Percentiles rank a stretch among this genome's conserved stretches.
Conservation (phyloP, 2,329 filamentous ascomycete species). For the Colletotrichum neosansevieriae region DNA sequence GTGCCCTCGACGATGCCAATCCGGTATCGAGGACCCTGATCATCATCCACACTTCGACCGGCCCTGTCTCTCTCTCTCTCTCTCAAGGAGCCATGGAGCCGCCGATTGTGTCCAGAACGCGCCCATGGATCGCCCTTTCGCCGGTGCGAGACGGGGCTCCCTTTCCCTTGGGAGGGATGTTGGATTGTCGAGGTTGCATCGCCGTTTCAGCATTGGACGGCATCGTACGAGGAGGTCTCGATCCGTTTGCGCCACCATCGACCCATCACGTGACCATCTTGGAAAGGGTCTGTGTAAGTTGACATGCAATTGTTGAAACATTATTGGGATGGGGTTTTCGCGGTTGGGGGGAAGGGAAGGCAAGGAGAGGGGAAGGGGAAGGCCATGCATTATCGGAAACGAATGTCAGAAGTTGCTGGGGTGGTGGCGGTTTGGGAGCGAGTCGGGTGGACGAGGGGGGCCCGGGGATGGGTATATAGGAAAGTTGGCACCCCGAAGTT, state of each 20-base stretch:
- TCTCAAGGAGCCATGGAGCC: neutral
- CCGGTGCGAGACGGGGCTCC: neutral
- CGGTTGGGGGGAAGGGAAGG: no score
- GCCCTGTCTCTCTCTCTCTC: no score
- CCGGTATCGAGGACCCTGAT: neutral
- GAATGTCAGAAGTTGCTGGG: slow-evolving; percentile 18
- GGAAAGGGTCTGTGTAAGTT: slow-evolving; percentile 33
- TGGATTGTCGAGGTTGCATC: slow-evolving; percentile 31
- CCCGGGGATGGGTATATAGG: slow-evolving; percentile 23
- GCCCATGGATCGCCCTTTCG: neutral
- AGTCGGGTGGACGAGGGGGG: neutral
- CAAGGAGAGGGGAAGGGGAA: neutral
- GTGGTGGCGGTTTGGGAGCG: neutral
- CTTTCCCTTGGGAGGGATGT: neutral
- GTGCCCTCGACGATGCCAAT: neutral
- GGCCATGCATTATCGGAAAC: slow-evolving; percentile 6
- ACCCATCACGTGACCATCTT: slow-evolving; percentile 31
- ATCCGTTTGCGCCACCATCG: slow-evolving; percentile 32
- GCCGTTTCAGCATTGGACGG: slow-evolving; percentile 37
- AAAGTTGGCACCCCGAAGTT: neutral
- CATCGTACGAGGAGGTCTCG: slow-evolving; percentile 38
- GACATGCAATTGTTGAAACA: neutral
- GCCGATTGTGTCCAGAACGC: neutral
- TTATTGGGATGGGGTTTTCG: neutral
- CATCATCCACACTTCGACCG: neutral